Evolutionary conservation across 768 basidiomycete species (phyloP).

Genomic region (Lactarius evosmus): DNA sequence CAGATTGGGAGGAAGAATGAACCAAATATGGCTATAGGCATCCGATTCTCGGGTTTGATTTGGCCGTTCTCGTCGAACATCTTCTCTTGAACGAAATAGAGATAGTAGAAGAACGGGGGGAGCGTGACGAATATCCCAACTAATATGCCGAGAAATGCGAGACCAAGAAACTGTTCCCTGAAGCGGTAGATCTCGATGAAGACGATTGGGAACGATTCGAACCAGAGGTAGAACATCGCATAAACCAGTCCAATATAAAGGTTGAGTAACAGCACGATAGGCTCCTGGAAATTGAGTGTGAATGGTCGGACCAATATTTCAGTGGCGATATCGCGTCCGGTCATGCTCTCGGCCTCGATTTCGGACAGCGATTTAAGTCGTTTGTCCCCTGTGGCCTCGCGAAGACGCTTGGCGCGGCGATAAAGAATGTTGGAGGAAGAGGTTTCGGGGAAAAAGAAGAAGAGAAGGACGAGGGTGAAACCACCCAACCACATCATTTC

Average conservation of each 20-base stretch:
- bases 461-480: conserved; percentile 32
- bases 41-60: conserved; percentile 34
- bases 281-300: conserved; percentile 34
- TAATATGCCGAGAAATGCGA: conserved; percentile 34
- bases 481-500: conserved; percentile 36
- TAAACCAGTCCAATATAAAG: conserved; percentile 37
- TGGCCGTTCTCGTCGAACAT: conserved; percentile 23
- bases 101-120: conserved; percentile 22
- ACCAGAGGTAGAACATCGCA: conserved; percentile 37
- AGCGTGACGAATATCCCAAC: conserved; percentile 10
- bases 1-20: conserved; percentile 34
- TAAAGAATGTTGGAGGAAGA: conserved; percentile 34
- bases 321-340: conserved; percentile 28
- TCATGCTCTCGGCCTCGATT: conserved; percentile 30
- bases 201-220: conserved; percentile 37
- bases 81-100: conserved; percentile 20
- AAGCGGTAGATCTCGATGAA: conserved; percentile 37
- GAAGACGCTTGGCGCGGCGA: conserved; percentile 35
- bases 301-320: conserved; percentile 35
- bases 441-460: conserved; percentile 37
- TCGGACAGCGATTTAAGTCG: conserved; percentile 33
- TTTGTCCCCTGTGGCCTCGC: conserved; percentile 34
- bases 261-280: conserved; percentile 34
- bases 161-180: conserved; percentile 33
- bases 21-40: conserved; percentile 36